These are phyloP conservation scores for Diaporthe citri DNA, from an alignment of 2,329 filamentous ascomycete species.

Conservation along the genomic window DNA sequence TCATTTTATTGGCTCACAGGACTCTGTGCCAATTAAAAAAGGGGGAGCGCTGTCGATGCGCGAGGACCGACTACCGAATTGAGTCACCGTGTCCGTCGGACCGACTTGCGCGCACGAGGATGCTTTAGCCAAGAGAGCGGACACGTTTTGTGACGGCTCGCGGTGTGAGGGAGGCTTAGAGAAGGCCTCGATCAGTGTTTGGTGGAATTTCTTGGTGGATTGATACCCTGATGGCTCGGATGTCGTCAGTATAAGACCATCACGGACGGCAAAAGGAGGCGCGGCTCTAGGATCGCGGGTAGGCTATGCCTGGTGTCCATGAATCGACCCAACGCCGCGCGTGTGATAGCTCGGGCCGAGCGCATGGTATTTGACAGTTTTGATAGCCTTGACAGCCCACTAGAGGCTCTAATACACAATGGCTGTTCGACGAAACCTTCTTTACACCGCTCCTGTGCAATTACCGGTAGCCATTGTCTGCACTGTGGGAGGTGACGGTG, in stretches of 20 bases:
- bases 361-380: not conserved
- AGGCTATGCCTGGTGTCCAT: not conserved
- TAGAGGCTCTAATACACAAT: conserved; percentile 24
- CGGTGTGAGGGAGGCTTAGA: not conserved
- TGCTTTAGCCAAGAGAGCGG: not conserved
- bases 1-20: conserved; percentile 1
- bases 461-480: no score
- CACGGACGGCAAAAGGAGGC: conserved; percentile 1
- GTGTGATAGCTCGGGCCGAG: conserved; percentile 1
- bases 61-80: not conserved
- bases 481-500: not conserved
- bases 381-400: conserved; percentile 7
- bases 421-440: not conserved
- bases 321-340: not conserved
- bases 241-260: conserved; percentile 27
- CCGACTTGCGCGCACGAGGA: not conserved
- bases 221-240: not conserved
- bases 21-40: not conserved
- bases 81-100: not conserved
- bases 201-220: not conserved
- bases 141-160: not conserved
- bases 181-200: not conserved
- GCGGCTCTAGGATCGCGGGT: not conserved
- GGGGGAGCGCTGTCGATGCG: not conserved
- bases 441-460: not conserved